Evolutionary conservation across 2,329 filamentous ascomycete genomes (phyloP).

Genomic region (Nothophaeocryptopus gaeumannii): DNA sequence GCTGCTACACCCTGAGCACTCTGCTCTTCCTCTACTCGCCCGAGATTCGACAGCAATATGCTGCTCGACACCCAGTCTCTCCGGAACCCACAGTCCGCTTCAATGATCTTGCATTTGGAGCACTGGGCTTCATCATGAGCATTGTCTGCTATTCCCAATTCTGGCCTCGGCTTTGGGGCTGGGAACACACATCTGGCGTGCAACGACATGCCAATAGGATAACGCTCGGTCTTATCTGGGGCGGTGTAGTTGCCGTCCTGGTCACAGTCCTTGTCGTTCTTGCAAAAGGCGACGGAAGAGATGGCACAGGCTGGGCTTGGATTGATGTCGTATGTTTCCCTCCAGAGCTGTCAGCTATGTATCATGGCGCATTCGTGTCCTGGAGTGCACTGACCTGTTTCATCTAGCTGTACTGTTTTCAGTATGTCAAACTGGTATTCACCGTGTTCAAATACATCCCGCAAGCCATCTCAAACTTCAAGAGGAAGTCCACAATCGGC

Average conservation of each 20-base stretch:
- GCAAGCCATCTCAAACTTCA: conserved; percentile 78
- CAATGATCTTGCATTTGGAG: conserved; percentile 87
- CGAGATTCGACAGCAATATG: conserved; percentile 77
- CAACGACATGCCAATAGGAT: conserved; percentile 56
- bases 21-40: conserved; percentile 74
- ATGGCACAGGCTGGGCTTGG: conserved; percentile 58
- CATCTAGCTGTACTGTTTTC: conserved; percentile 62
- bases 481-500: conserved; percentile 77
- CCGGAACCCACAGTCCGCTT: conserved; percentile 79
- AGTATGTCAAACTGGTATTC: conserved; percentile 84
- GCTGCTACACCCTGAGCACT: conserved; percentile 70
- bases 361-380: neutral
- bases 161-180: conserved; percentile 69
- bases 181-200: conserved; percentile 53
- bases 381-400: neutral
- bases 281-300: conserved; percentile 44
- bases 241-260: conserved; percentile 58
- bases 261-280: conserved; percentile 50
- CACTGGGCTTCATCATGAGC: conserved; percentile 73
- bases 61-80: conserved; percentile 67
- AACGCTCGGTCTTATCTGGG: conserved; percentile 68
- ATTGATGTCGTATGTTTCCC: conserved; percentile 57
- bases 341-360: neutral
- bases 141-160: conserved; percentile 75
- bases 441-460: conserved; percentile 92